These are phyloP conservation scores for Ophiocordyceps polyrhachis-furcata DNA, from an alignment of 2,329 filamentous ascomycete genomes.

Conservation along the genomic window DNA sequence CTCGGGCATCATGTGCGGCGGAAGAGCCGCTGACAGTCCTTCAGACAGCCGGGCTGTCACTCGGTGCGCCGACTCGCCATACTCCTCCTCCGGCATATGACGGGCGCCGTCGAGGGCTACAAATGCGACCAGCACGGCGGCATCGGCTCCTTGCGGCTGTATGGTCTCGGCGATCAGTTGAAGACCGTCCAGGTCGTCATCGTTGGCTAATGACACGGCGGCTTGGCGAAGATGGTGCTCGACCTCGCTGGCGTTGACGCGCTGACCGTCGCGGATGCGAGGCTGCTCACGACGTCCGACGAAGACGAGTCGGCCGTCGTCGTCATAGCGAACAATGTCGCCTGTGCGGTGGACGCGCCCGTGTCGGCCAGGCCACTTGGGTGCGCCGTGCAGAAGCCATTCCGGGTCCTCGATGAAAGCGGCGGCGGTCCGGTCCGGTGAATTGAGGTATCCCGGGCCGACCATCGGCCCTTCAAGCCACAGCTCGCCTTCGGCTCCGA, in stretches of 20 bases:
- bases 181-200: neutral
- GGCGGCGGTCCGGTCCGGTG: slow-evolving; percentile 4
- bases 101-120: slow-evolving; percentile 1
- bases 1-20: slow-evolving; percentile 6
- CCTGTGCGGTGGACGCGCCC: slow-evolving; percentile 24
- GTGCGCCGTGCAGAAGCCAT: slow-evolving; percentile 2
- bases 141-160: slow-evolving; percentile 1
- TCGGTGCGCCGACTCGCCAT: neutral
- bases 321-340: slow-evolving; percentile 23
- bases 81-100: neutral
- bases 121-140: slow-evolving; percentile 4
- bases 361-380: neutral
- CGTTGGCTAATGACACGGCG: neutral
- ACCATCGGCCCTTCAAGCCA: slow-evolving; percentile 7
- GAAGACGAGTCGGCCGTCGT: slow-evolving; percentile 16
- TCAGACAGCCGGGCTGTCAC: slow-evolving; percentile 1
- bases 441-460: slow-evolving; percentile 5
- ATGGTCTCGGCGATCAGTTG: slow-evolving; percentile 3
- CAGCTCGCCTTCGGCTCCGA: slow-evolving; percentile 6
- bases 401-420: slow-evolving; percentile 7
- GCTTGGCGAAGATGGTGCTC: slow-evolving; percentile 4
- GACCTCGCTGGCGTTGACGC: slow-evolving; percentile 22
- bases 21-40: slow-evolving; percentile 2
- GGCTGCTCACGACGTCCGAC: slow-evolving; percentile 33
- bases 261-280: slow-evolving; percentile 34